Conservation (phyloP, 768 basidiomycete species). For the Lactifluus hygrophoroides region DNA sequence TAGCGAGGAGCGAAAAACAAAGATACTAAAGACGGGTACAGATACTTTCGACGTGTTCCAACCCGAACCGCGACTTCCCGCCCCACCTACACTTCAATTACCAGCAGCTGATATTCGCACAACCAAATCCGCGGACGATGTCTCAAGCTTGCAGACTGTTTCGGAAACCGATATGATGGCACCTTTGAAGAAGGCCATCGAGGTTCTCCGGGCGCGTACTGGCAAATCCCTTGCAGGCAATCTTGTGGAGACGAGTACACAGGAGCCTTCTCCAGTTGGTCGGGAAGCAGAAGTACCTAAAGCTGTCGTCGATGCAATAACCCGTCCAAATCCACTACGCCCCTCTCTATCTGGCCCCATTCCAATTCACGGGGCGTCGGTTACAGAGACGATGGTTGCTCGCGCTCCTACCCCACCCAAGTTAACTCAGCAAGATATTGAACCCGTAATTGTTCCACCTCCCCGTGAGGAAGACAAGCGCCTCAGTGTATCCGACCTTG, state of each 20-base stretch:
- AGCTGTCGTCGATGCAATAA: slow-evolving; percentile 51
- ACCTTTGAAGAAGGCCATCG: slow-evolving; percentile 62
- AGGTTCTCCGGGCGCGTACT: slow-evolving; percentile 51
- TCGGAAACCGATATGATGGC: slow-evolving; percentile 47
- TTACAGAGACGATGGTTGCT: background rate
- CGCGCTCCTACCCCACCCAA: background rate
- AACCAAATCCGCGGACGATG: slow-evolving; percentile 6
- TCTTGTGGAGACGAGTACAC: background rate
- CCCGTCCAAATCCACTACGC: background rate
- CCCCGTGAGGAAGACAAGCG: slow-evolving; percentile 27
- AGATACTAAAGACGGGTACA: slow-evolving; percentile 40
- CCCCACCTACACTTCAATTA: background rate
- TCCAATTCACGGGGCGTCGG: background rate
- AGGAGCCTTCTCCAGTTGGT: background rate
- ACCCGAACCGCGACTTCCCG: background rate
- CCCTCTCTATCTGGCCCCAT: slow-evolving; percentile 7
- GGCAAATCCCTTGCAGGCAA: slow-evolving; percentile 55
- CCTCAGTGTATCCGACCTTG: slow-evolving; percentile 57
- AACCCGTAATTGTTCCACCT: background rate
- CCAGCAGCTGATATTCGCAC: background rate
- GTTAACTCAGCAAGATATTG: background rate
- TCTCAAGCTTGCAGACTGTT: background rate
- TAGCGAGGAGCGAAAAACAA: slow-evolving; percentile 33
- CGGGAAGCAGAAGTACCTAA: slow-evolving; percentile 29
- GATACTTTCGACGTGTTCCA: slow-evolving; percentile 9